These are phyloP conservation scores for Lasiodiplodia sp. DNA, from an alignment of 2,329 filamentous ascomycete species.

Conservation along the genomic window DNA sequence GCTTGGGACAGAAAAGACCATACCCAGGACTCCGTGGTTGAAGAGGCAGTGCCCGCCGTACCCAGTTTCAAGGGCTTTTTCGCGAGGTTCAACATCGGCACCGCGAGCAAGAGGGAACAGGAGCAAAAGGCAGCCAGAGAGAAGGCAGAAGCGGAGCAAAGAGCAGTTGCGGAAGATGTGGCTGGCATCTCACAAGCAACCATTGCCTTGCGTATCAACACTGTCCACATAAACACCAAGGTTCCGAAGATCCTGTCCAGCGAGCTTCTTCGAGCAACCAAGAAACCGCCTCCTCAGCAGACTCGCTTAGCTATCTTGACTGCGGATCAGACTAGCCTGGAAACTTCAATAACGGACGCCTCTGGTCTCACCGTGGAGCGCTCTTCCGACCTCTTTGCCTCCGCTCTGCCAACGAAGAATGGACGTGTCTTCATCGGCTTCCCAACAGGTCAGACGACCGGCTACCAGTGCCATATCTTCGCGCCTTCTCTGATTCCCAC, in stretches of 20 bases:
- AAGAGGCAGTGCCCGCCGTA: constrained; percentile 12
- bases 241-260: constrained; percentile 75
- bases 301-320: constrained; percentile 89
- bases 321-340: constrained; percentile 84
- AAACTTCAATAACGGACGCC: constrained; percentile 65
- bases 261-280: constrained; percentile 93
- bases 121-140: constrained; percentile 68
- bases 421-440: constrained; percentile 97
- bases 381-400: constrained; percentile 81
- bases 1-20: constrained; percentile 72
- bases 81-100: constrained; percentile 43
- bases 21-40: neutral
- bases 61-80: constrained; percentile 47
- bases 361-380: constrained; percentile 61
- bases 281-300: constrained; percentile 90
- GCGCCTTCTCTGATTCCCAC: constrained; percentile 96
- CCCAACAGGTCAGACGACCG: constrained; percentile 95
- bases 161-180: constrained; percentile 65
- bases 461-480: constrained; percentile 90
- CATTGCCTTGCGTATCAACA: constrained; percentile 88
- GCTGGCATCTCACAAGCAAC: constrained; percentile 74
- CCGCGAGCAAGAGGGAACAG: constrained; percentile 57
- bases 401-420: constrained; percentile 86
- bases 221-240: constrained; percentile 79
- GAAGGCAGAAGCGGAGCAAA: constrained; percentile 38